These are phyloP conservation scores for Lathyrus sativus DNA, from an alignment of 306 rosid genomes.

Conservation along the genomic window DNA sequence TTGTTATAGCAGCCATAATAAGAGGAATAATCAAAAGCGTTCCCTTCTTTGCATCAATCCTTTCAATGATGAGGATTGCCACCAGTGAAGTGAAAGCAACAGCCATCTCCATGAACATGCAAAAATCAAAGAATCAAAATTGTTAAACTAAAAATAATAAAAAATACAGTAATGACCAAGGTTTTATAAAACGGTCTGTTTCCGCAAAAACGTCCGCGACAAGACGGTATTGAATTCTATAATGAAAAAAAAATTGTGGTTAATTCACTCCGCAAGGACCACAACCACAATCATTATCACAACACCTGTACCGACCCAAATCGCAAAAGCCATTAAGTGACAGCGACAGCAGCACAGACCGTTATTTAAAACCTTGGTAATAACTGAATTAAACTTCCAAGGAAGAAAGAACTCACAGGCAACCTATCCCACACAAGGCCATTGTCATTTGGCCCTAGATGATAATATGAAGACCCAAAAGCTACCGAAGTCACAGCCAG, in stretches of 20 bases:
- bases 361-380: neutral
- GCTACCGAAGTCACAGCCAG: conserved; percentile 73
- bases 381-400: conserved; percentile 32
- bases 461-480: conserved; percentile 87
- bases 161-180: neutral
- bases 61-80: conserved; percentile 79
- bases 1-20: conserved; percentile 55
- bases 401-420: conserved; percentile 62
- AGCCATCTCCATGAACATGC: conserved; percentile 61
- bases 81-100: conserved; percentile 78
- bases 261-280: too few relatives aligned
- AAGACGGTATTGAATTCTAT: too few relatives aligned
- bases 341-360: too few relatives aligned
- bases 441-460: conserved; percentile 76
- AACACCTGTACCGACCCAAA: too few relatives aligned
- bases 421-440: conserved; percentile 86
- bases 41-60: conserved; percentile 83
- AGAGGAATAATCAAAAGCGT: conserved; percentile 61
- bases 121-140: conserved; percentile 29
- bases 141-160: neutral
- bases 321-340: too few relatives aligned
- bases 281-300: too few relatives aligned
- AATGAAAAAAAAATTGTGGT: too few relatives aligned
- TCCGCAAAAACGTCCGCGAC: too few relatives aligned
- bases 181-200: too few relatives aligned